A percentile compares a stretch with the other conserved stretches of the same genome.
Evolutionary conservation across 139 green algal genomes (phyloP).

Genomic region (Coelastrella sp.): DNA sequence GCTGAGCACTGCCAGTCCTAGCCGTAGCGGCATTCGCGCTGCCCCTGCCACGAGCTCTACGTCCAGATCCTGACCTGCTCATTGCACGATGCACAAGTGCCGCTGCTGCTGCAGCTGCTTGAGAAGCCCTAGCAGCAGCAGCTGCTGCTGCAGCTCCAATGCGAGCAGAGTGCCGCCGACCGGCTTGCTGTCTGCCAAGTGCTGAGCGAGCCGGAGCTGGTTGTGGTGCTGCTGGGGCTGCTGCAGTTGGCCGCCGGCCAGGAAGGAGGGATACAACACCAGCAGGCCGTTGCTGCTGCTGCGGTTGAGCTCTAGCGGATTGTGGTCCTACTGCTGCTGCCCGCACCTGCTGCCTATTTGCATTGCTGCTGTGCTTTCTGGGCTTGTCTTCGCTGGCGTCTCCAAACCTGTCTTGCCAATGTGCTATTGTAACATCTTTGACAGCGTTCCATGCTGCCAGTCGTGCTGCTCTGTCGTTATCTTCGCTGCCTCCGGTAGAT

Average conservation of each 20-base stretch:
- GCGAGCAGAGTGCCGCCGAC: neutral
- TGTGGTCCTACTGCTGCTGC: neutral
- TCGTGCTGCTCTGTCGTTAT: slow-evolving; percentile 12
- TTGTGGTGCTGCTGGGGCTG: neutral
- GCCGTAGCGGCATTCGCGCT: neutral
- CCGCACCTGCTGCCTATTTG: neutral
- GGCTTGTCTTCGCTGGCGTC: neutral
- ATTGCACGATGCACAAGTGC: neutral
- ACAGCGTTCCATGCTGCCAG: neutral
- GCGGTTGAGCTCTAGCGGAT: neutral
- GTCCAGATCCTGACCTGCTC: neutral
- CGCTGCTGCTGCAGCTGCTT: slow-evolving; percentile 23
- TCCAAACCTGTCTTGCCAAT: neutral
- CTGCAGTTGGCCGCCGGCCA: slow-evolving; percentile 24
- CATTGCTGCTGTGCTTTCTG: neutral
- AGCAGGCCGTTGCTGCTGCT: slow-evolving; percentile 20
- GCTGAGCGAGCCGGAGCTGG: slow-evolving; percentile 2
- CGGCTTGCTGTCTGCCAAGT: neutral
- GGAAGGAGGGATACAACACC: slow-evolving; percentile 26
- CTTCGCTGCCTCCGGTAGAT: slow-evolving; percentile 1
- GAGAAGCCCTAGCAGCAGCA: neutral
- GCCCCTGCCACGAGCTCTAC: neutral
- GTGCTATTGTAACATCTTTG: neutral
- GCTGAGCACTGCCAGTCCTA: neutral
- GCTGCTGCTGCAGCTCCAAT: neutral